Base-by-base conservation (phyloP, 2,329 filamentous ascomycete genomes). In the Leptographium lundbergii region DNA sequence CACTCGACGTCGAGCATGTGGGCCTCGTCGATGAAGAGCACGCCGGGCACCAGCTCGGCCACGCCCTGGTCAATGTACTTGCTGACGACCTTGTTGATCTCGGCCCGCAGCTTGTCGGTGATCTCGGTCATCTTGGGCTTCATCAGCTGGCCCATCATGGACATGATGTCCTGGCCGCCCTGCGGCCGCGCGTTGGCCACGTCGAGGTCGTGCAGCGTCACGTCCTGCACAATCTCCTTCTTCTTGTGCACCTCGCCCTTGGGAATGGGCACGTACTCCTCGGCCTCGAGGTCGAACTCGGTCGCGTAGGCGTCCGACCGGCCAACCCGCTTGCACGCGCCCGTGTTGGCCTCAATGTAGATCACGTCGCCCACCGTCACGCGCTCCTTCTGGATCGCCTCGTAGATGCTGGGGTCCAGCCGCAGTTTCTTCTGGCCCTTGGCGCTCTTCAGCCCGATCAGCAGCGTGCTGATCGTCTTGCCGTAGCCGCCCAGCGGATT, bases 131-230 rank as follows among this genome's bases (percentile, higher is more conserved):
- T 96, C 78, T 95, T 95, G 62, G 94, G 94, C 81, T 97, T 97
- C 91, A 97, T 96, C 69, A 99, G 77, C 74, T 99, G 94, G 67
- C 94, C 94, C 92, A 99, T 97, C 94, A 99, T 97, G 77, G 91
- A 96, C 91, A 99, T 97, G 65, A 99, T 95, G 72, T 99, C 94
- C 78, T 99, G 94, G 52, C 94, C 94, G 57, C 94, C 94, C 76
- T 97, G 91, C 5, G 94, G 94, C 67, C 92, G 81, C 17, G 94
- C 88, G 69, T 99, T 99, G 64, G 94, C 94, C 63, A 97, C 87
- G 69, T 99, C 94, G 59, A 99, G 79, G 70, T 99, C 94, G 73
- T 99, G 94, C 64, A 99, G 81, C 53, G 94, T 96, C 63, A 99
- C 94, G 69, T 99, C 94, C 72, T 99, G 94, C 42, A 99, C 94